Evolutionary conservation across 306 rosid genomes (phyloP), one percentile per base, ranked within the genome.

Genomic region (Geum urbanum): DNA sequence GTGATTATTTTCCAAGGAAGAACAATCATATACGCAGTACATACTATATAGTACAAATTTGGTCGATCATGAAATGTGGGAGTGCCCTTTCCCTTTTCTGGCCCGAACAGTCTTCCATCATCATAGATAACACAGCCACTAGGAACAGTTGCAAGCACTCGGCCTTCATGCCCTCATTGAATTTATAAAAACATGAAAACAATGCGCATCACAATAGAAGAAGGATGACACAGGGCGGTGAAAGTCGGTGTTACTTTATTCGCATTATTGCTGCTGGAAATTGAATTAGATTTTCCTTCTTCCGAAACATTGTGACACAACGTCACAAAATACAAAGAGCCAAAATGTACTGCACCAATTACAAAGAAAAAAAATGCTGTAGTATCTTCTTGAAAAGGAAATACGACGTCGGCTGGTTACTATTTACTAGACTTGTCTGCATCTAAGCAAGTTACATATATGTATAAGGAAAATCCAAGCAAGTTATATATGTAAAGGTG

Each of bases 201-300:
- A 27, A 44, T 56, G 66, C 45, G 35, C 56, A 44, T 44, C 44
- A 16, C 53, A 22, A 1, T 1, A 43, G 15, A 7, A 24, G 19
- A 58, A 27, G 18, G 0, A 24, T 59, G 46, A 37, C 45, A 14
- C 37, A 27, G 24, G 74, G 74, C 74, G 74, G 66, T 45, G 46
- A 24, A n/a, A 27, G 74, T 70, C 74, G 74, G 73, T 43, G 14
- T 18, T 66, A 40, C 74, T 56, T 41, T 54, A 55, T 37, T 60
- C 7, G 55, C 55, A 70, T 70, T 56, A 70, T 22, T 43, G 53
- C 53, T 43, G 16, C 39, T 11, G 39, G 62, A 20, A 57, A 57
- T 2, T 57, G 12, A 57, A 57, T 24, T 40, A 24, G 9, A 2
- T 27, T 3, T 13, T 27, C 32, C 9, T 24, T 13, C 27, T 37